A percentile compares a stretch with the other conserved stretches of the same genome.
Conservation (phyloP, 495 filamentous ascomycete genomes). For the Talaromyces stipitatus region DNA sequence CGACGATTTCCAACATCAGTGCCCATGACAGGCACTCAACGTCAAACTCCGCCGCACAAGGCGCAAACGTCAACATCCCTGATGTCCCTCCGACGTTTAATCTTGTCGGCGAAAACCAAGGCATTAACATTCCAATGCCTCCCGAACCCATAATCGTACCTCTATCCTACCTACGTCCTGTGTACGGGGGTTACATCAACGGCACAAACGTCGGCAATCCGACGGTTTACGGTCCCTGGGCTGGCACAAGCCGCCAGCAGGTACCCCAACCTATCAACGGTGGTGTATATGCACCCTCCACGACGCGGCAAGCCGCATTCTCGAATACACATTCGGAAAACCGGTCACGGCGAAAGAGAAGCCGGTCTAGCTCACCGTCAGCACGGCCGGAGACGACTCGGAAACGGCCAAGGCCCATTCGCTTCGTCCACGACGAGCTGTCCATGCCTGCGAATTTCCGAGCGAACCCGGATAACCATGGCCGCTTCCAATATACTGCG, state of each 20-base stretch:
- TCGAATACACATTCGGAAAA: not conserved
- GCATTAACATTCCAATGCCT: not conserved
- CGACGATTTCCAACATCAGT: not conserved
- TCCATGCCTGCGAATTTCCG: slow-evolving; percentile 13
- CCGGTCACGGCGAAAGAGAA: not conserved
- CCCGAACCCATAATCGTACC: not conserved
- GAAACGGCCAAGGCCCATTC: not conserved
- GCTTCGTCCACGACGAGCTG: slow-evolving; percentile 9
- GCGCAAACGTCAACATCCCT: not conserved
- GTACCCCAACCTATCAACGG: not conserved
- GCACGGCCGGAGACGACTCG: not conserved
- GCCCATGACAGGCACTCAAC: not conserved
- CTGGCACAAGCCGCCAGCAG: not conserved
- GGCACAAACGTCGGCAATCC: not conserved
- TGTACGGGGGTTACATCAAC: not conserved
- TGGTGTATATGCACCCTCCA: not conserved
- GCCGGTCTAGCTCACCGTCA: not conserved
- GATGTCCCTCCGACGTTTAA: not conserved
- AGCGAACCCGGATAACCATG: slow-evolving; percentile 21
- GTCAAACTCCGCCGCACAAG: not conserved
- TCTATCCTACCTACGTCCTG: not conserved
- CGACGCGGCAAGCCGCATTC: too few relatives aligned
- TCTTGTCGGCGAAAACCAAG: not conserved
- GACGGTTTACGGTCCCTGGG: not conserved
- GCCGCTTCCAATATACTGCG: slow-evolving; percentile 10